Conservation (phyloP, 352 stramenopile species). For the Blastocystis sp. region DNA sequence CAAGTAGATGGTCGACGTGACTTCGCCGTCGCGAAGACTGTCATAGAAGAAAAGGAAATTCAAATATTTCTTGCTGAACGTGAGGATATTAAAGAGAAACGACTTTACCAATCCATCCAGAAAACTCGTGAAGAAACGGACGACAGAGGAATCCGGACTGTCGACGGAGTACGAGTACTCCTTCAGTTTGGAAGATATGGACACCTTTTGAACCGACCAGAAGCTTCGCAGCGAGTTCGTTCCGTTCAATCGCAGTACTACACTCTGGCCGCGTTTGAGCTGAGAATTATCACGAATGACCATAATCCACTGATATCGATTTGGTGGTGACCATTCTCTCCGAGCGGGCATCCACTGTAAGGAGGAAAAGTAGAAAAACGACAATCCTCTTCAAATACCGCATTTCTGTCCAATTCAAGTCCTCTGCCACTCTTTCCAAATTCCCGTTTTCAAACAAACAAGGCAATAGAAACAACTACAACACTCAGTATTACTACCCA, state of each 20-base stretch:
- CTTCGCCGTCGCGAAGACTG: background rate
- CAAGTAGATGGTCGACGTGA: constrained; percentile 24
- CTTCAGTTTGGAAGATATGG: constrained; percentile 24
- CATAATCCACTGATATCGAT: background rate
- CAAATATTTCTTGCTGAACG: constrained; percentile 1
- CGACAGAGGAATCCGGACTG: constrained; percentile 30
- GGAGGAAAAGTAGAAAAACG: background rate
- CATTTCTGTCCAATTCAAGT: background rate
- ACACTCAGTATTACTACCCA: background rate
- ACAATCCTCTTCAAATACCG: background rate
- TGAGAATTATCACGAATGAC: background rate
- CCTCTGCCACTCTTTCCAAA: background rate
- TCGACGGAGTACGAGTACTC: constrained; percentile 43
- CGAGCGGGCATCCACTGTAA: background rate
- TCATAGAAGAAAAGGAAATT: constrained; percentile 29
- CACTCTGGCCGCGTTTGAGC: constrained; percentile 33
- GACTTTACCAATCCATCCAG: background rate
- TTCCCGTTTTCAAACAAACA: background rate
- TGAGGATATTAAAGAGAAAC: background rate
- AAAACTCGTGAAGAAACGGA: constrained; percentile 16
- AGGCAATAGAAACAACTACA: too few species aligned
- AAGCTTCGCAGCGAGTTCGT: constrained; percentile 19
- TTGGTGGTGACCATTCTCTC: background rate
- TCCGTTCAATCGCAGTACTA: constrained; percentile 32
- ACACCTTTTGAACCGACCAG: constrained; percentile 37